A percentile compares a stretch with the other conserved stretches of the same genome.
phyloP scores from a whole-genome alignment of 2,329 filamentous ascomycete species.

The Diatrype stigma region DNA sequence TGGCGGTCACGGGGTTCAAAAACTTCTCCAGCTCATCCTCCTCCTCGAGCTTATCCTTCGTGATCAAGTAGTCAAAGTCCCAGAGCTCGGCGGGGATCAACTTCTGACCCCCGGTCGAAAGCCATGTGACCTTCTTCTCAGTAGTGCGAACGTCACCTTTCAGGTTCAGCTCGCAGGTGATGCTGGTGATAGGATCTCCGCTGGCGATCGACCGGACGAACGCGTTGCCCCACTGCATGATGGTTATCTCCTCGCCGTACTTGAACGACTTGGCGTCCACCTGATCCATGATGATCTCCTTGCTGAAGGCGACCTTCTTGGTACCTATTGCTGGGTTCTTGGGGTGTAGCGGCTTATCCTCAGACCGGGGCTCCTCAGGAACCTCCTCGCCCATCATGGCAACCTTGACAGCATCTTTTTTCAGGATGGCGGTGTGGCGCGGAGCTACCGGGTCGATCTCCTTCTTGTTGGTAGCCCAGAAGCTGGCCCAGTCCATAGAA shows the following conservation, averaged over 20 bases:
- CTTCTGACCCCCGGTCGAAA: conserved; percentile 70
- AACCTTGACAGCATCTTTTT: conserved; percentile 68
- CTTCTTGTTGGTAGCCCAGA: conserved; percentile 75
- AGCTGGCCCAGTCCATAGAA: conserved; percentile 75
- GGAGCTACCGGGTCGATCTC: conserved; percentile 74
- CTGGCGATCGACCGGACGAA: conserved; percentile 66
- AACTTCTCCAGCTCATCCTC: conserved; percentile 83
- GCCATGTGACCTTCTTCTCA: conserved; percentile 94
- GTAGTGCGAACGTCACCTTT: conserved; percentile 93
- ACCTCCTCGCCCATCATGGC: conserved; percentile 65
- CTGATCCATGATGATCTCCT: conserved; percentile 77
- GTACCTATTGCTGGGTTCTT: conserved; percentile 83
- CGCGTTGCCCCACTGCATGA: conserved; percentile 96
- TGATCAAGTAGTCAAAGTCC: conserved; percentile 93
- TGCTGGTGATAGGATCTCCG: conserved; percentile 56
- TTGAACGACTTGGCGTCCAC: conserved; percentile 78
- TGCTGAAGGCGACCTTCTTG: conserved; percentile 80
- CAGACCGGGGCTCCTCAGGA: conserved; percentile 56
- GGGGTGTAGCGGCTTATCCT: conserved; percentile 80
- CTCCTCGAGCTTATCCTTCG: conserved; percentile 89
- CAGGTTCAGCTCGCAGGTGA: conserved; percentile 84
- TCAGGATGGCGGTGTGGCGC: conserved; percentile 68
- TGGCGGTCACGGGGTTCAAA: conserved; percentile 71
- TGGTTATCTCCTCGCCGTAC: conserved; percentile 83
- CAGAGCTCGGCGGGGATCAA: conserved; percentile 80